These are phyloP conservation scores for Scortechinia acanthostroma DNA, from an alignment of 2,329 filamentous ascomycete genomes.

Conservation along the genomic window DNA sequence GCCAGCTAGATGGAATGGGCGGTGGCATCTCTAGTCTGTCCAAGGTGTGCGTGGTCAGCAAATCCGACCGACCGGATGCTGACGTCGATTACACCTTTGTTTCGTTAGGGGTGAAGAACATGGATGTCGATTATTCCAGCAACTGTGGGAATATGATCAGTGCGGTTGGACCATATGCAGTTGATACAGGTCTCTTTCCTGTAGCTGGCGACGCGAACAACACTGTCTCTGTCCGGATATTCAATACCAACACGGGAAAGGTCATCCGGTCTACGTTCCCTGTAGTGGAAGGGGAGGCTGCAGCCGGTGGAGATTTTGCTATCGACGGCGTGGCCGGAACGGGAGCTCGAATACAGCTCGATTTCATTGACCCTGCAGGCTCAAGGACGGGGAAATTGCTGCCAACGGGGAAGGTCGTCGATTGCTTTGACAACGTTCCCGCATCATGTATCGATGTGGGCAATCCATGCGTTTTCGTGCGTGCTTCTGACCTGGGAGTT, in stretches of 20 bases:
- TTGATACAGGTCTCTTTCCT: conserved; percentile 40
- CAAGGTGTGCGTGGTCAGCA: conserved; percentile 63
- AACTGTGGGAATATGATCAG: conserved; percentile 74
- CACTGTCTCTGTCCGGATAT: conserved; percentile 44
- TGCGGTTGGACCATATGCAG: conserved; percentile 58
- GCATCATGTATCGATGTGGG: conserved; percentile 56
- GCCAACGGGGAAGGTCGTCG: conserved; percentile 46
- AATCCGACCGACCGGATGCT: conserved; percentile 33
- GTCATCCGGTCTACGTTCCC: conserved; percentile 50
- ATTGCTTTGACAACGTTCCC: conserved; percentile 36
- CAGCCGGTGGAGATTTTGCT: conserved; percentile 40
- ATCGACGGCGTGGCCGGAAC: conserved; percentile 60
- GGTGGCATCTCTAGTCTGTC: conserved; percentile 63
- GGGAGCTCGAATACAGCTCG: conserved; percentile 46
- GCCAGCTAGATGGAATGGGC: conserved; percentile 69
- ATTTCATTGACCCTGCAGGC: conserved; percentile 55
- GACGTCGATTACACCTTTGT: conserved; percentile 70
- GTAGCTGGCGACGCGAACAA: conserved; percentile 11
- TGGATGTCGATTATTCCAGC: conserved; percentile 54
- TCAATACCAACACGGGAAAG: conserved; percentile 68
- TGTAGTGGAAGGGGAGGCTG: conserved; percentile 35
- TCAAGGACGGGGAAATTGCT: conserved; percentile 54
- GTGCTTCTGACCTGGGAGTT: conserved; percentile 40
- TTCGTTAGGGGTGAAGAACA: conserved; percentile 56
- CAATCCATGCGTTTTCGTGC: conserved; percentile 58